Evolutionary conservation across 1,139 yeast genomes (phyloP).

Genomic region (Geotrichum histeridarum): DNA sequence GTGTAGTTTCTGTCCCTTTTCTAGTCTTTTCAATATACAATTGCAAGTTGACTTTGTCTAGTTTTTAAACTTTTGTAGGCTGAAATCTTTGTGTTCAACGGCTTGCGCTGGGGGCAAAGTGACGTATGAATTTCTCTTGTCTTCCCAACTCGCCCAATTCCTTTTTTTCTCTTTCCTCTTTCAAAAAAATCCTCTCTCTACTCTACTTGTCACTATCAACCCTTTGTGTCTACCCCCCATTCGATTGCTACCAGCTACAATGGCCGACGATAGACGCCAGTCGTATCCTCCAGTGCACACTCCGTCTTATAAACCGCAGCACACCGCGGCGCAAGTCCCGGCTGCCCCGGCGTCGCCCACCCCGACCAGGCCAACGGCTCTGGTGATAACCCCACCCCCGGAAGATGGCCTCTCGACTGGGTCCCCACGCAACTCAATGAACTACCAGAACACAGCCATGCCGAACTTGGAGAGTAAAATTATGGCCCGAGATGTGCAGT

Average conservation of each 20-base stretch:
- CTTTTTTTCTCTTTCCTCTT: neutral
- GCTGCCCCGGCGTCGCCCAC: neutral
- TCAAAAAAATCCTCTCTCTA: neutral
- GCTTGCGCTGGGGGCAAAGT: too few species aligned
- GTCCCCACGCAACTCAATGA: too few species aligned
- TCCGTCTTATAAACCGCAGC: neutral
- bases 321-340: neutral
- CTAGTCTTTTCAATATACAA: too few species aligned
- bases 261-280: constrained; percentile 8
- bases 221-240: neutral
- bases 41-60: neutral
- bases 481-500: neutral
- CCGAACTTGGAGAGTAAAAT: neutral
- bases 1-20: neutral
- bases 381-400: too few species aligned
- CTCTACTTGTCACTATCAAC: neutral
- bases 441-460: too few species aligned
- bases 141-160: neutral
- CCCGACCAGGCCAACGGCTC: neutral
- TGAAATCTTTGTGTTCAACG: too few species aligned
- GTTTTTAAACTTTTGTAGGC: neutral
- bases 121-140: neutral
- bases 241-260: neutral
- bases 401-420: too few species aligned
- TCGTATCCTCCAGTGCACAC: constrained; percentile 10